A percentile compares a stretch with the other conserved stretches of the same genome.
These are phyloP conservation scores for Phaeosphaeria sp. DNA, from an alignment of 2,329 filamentous ascomycete genomes.

Conservation along the genomic window DNA sequence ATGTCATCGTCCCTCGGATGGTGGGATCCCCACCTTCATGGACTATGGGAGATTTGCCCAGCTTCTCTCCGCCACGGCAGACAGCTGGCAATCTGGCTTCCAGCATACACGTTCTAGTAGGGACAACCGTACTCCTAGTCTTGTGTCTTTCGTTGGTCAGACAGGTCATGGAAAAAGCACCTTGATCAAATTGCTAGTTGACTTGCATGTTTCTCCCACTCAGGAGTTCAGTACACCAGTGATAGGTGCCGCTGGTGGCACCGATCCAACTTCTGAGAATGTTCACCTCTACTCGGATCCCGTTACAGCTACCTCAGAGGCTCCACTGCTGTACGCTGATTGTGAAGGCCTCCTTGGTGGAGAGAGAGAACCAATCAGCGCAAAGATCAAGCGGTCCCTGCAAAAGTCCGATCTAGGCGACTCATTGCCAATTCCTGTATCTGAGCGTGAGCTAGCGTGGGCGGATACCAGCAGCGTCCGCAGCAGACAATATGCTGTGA, in stretches of 20 bases:
- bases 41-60: neutral
- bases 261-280: conserved; percentile 24
- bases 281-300: conserved; percentile 60
- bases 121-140: conserved; percentile 1
- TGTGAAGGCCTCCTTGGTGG: conserved; percentile 62
- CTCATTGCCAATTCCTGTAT: neutral
- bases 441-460: conserved; percentile 14
- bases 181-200: conserved; percentile 57
- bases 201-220: conserved; percentile 14
- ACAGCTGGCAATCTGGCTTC: neutral
- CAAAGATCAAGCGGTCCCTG: conserved; percentile 51
- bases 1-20: neutral
- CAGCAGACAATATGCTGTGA: conserved; percentile 49
- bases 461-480: conserved; percentile 17
- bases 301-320: conserved; percentile 44
- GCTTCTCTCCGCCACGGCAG: neutral
- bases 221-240: conserved; percentile 30
- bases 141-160: conserved; percentile 56
- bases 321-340: conserved; percentile 59
- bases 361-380: conserved; percentile 48
- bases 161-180: conserved; percentile 59
- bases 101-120: neutral
- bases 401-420: conserved; percentile 10
- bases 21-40: neutral
- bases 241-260: conserved; percentile 9